These are phyloP conservation scores for Setaria italica DNA, from an alignment of 202 grass and related monocot species.

Conservation along the genomic window DNA sequence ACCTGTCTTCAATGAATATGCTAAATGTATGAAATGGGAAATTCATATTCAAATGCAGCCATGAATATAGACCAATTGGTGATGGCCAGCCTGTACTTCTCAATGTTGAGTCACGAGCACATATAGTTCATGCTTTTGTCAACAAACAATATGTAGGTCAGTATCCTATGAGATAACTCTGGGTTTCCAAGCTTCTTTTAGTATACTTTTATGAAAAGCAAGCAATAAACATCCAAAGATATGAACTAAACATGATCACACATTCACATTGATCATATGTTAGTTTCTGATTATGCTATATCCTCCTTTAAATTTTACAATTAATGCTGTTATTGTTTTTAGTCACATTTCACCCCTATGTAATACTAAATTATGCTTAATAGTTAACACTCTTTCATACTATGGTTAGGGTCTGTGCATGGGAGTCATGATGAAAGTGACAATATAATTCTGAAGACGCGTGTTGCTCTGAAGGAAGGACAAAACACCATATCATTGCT, in stretches of 20 bases:
- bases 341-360: not conserved
- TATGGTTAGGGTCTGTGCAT: conserved; percentile 68
- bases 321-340: not conserved
- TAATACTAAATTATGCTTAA: not conserved
- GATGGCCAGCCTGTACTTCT: conserved; percentile 53
- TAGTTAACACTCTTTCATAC: not conserved
- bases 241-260: not conserved
- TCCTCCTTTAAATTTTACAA: conserved; percentile 16
- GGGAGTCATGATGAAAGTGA: conserved; percentile 55
- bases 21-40: conserved; percentile 23
- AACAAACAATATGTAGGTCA: conserved; percentile 70
- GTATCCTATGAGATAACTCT: conserved; percentile 37
- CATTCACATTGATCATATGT: not conserved
- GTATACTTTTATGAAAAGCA: conserved; percentile 11
- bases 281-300: conserved; percentile 7
- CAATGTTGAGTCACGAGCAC: conserved; percentile 72
- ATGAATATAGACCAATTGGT: conserved; percentile 51
- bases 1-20: not conserved
- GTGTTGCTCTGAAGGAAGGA: conserved; percentile 60
- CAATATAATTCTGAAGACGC: conserved; percentile 49
- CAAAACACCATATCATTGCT: conserved; percentile 83
- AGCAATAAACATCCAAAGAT: not conserved
- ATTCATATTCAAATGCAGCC: conserved; percentile 58
- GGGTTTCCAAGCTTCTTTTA: not conserved
- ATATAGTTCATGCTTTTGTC: conserved; percentile 87